phyloP scores from a whole-genome alignment of 495 filamentous ascomycete genomes.

The Lasiosphaeria hispida region DNA sequence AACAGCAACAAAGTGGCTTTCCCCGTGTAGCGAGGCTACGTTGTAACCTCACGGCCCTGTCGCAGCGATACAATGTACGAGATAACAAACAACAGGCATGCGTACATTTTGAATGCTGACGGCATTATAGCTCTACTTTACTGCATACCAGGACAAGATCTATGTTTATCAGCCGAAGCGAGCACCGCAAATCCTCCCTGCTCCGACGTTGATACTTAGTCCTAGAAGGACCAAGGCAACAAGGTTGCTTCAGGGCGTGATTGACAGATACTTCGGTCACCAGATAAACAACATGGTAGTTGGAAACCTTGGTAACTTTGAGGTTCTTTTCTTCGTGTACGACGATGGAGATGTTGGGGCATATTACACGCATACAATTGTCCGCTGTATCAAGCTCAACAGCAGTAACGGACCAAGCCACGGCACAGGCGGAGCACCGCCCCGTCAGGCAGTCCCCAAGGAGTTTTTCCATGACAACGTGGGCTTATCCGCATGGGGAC shows the following conservation, averaged over 20 bases:
- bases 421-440: background rate
- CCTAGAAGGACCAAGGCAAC: constrained; percentile 52
- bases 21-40: constrained; percentile 38
- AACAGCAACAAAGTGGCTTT: constrained; percentile 18
- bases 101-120: constrained; percentile 7
- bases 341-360: constrained; percentile 89
- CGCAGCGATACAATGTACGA: constrained; percentile 46
- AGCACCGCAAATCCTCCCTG: constrained; percentile 55
- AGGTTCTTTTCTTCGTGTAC: constrained; percentile 71
- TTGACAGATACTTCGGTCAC: constrained; percentile 61
- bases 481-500: constrained; percentile 77
- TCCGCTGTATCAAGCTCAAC: constrained; percentile 19
- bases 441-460: constrained; percentile 16
- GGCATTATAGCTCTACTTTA: constrained; percentile 60
- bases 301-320: constrained; percentile 74
- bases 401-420: background rate
- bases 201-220: constrained; percentile 63
- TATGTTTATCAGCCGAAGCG: constrained; percentile 71
- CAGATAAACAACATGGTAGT: constrained; percentile 76
- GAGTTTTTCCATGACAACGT: constrained; percentile 77
- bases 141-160: constrained; percentile 68
- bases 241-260: constrained; percentile 47
- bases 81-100: background rate
- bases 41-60: constrained; percentile 50
- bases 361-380: constrained; percentile 61